Evolutionary conservation across 441 rosid species (phyloP).

Genomic region (Caryocar brasiliense): DNA sequence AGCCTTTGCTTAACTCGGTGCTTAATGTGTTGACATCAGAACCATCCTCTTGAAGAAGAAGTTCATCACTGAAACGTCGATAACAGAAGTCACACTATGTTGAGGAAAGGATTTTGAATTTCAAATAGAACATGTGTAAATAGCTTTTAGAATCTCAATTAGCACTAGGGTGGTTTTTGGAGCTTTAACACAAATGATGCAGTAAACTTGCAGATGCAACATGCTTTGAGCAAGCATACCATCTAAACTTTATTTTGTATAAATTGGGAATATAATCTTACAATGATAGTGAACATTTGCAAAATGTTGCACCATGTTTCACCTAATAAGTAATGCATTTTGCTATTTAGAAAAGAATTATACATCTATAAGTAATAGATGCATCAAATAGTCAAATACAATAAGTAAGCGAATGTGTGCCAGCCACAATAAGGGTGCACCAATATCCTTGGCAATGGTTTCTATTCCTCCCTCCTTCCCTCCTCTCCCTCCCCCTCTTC

Average conservation of each 20-base stretch:
- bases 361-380: no score
- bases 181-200: not conserved
- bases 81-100: constrained; percentile 5
- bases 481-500: no score
- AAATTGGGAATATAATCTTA: no score
- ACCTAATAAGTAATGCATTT: no score
- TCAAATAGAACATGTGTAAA: not conserved
- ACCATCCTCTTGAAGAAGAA: constrained; percentile 84
- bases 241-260: no score
- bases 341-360: no score
- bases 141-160: not conserved
- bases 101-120: no score
- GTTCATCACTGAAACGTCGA: constrained; percentile 65
- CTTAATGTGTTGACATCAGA: constrained; percentile 43
- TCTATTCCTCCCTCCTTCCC: not conserved
- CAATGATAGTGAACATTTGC: no score
- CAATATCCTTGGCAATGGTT: not conserved
- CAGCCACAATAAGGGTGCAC: not conserved
- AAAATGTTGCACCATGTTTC: no score
- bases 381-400: no score
- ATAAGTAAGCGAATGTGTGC: not conserved
- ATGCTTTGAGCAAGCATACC: no score
- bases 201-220: no score
- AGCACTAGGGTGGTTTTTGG: not conserved
- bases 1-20: constrained; percentile 56